phyloP scores from a whole-genome alignment of 2,329 filamentous ascomycete species.

The Elsinoe arachidis region DNA sequence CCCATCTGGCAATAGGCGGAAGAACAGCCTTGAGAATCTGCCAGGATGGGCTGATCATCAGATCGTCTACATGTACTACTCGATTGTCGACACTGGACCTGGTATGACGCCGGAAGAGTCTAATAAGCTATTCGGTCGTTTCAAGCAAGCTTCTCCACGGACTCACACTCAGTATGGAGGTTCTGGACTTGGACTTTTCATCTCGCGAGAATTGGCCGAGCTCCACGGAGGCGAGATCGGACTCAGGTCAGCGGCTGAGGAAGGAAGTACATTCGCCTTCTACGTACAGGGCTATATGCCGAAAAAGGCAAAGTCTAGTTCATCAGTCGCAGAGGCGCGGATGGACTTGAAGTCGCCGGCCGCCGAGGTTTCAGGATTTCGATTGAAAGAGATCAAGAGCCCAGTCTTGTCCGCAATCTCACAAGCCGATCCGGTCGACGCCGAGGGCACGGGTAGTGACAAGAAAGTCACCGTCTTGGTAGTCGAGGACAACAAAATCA shows the following conservation, averaged over 20 bases:
- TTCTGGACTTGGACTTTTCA: slow-evolving; percentile 61
- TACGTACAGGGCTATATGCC: slow-evolving; percentile 24
- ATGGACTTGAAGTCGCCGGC: too few species aligned
- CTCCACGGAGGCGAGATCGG: slow-evolving; percentile 62
- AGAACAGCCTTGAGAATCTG: not conserved
- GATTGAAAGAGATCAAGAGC: not conserved
- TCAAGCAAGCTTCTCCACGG: slow-evolving; percentile 57
- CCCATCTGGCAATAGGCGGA: not conserved
- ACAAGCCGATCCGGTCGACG: not conserved
- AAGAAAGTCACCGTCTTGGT: slow-evolving; percentile 15
- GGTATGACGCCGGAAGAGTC: slow-evolving; percentile 32
- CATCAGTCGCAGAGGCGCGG: slow-evolving; percentile 31
- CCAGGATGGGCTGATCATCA: not conserved
- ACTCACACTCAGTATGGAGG: slow-evolving; percentile 65
- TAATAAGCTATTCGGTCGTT: slow-evolving; percentile 55
- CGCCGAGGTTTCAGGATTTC: too few species aligned
- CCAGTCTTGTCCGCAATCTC: not conserved
- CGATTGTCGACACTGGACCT: slow-evolving; percentile 27
- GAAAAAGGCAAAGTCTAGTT: slow-evolving; percentile 32
- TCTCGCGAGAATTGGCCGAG: slow-evolving; percentile 57
- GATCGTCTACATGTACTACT: not conserved
- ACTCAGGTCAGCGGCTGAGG: slow-evolving; percentile 48
- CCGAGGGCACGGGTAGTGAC: too few species aligned
- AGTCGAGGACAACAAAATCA: slow-evolving; percentile 25
- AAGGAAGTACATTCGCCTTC: slow-evolving; percentile 59